A percentile compares a stretch with the other conserved stretches of the same genome.
Conservation (phyloP, 2,329 filamentous ascomycete genomes). For the Ceratocystiopsis brevicomis region DNA sequence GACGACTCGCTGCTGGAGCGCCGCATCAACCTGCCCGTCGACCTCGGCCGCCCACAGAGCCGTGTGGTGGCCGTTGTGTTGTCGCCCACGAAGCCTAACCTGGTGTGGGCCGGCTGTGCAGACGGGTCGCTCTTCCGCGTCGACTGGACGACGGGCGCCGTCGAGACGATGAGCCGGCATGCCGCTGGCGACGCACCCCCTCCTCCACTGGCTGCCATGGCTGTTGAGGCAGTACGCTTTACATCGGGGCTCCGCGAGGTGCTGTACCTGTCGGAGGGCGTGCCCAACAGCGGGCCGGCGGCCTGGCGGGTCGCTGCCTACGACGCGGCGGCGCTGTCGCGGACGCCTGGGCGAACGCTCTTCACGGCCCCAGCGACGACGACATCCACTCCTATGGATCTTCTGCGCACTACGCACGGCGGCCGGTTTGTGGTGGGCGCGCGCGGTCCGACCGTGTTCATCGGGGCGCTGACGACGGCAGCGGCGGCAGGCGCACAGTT, state of each 20-base stretch:
- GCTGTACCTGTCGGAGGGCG: slow-evolving; percentile 26
- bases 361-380: slow-evolving; percentile 3
- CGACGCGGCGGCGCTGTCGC: slow-evolving; percentile 7
- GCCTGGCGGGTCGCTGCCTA: slow-evolving; percentile 28
- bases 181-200: slow-evolving; percentile 20
- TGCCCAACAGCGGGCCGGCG: slow-evolving; percentile 7
- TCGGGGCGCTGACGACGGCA: slow-evolving; percentile 24
- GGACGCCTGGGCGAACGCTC: slow-evolving; percentile 2
- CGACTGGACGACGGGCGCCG: slow-evolving; percentile 33
- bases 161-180: slow-evolving; percentile 22
- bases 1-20: slow-evolving; percentile 64
- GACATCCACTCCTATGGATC: slow-evolving; percentile 19
- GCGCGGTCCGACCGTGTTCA: slow-evolving; percentile 32
- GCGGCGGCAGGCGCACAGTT: slow-evolving; percentile 17
- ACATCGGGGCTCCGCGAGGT: slow-evolving; percentile 22
- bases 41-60: slow-evolving; percentile 12
- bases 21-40: slow-evolving; percentile 38
- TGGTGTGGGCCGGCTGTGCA: slow-evolving; percentile 41
- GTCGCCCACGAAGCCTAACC: slow-evolving; percentile 24
- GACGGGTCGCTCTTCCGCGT: slow-evolving; percentile 37
- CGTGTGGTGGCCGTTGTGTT: slow-evolving; percentile 20
- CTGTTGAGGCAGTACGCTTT: slow-evolving; percentile 21
- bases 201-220: slow-evolving; percentile 23
- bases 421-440: slow-evolving; percentile 41
- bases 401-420: slow-evolving; percentile 27